phyloP scores from a whole-genome alignment of 441 rosid genomes.

The Pelargonium cotyledonis region DNA sequence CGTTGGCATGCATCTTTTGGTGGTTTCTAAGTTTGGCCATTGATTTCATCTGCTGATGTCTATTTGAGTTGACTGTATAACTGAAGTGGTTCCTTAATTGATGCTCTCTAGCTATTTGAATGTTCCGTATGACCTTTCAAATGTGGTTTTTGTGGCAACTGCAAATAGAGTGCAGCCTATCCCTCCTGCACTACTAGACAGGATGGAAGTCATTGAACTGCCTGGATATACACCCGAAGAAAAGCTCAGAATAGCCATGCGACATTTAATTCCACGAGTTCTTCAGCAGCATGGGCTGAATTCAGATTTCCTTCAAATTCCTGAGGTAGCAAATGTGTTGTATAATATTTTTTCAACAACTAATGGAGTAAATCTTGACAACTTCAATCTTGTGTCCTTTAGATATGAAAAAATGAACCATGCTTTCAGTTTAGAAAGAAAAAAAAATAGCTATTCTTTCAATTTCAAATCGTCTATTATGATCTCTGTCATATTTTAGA shows the following conservation, averaged over 20 bases:
- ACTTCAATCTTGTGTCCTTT: not conserved
- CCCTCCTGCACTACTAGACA: conserved; percentile 88
- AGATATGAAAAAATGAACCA: not conserved
- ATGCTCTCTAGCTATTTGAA: conserved; percentile 68
- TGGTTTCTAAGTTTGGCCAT: conserved; percentile 1
- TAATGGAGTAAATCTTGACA: not conserved
- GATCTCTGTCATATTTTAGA: not conserved
- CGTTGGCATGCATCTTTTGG: not conserved
- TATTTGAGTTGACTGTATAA: conserved; percentile 7
- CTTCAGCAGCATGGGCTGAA: conserved; percentile 91
- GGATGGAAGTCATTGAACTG: conserved; percentile 97
- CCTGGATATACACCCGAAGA: conserved; percentile 98
- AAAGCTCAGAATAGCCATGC: conserved; percentile 87
- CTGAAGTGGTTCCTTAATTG: conserved; percentile 46
- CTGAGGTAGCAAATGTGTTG: conserved; percentile 57
- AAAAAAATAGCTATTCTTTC: conserved; percentile 2
- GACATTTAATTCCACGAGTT: conserved; percentile 89
- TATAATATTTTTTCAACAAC: not conserved
- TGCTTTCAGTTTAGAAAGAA: not conserved
- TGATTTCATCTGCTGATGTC: not conserved
- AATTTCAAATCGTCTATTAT: not conserved
- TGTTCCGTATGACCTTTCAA: conserved; percentile 98
- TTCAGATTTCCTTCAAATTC: conserved; percentile 82
- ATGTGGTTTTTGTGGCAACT: conserved; percentile 91
- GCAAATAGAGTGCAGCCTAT: conserved; percentile 91